These are phyloP conservation scores for Pseudognaphalium luteoalbum DNA, from an alignment of 129 eudicot species.

Conservation along the genomic window DNA sequence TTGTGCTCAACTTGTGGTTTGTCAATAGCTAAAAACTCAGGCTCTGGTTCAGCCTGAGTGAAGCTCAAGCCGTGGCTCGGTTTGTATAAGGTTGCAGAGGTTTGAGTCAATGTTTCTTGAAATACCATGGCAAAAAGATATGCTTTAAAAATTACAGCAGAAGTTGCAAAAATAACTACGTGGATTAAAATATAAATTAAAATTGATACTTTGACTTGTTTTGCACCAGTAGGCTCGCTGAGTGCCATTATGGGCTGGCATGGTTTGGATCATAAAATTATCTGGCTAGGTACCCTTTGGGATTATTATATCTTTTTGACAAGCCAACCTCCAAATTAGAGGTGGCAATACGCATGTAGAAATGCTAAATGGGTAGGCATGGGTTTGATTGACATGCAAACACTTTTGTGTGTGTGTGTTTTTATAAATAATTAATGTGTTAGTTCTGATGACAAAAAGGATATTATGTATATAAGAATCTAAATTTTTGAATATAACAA, in stretches of 20 bases:
- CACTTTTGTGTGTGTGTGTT: background rate
- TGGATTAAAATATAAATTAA: background rate
- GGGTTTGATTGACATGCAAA: background rate
- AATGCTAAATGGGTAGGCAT: background rate
- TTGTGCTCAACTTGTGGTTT: background rate
- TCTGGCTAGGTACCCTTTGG: no score
- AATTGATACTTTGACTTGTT: no score
- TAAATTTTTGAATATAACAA: background rate
- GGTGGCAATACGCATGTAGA: background rate
- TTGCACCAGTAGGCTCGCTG: no score
- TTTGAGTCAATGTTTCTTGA: no score
- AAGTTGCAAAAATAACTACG: background rate
- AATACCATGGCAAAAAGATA: background rate
- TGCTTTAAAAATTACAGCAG: background rate
- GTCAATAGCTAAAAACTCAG: background rate
- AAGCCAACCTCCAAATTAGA: background rate
- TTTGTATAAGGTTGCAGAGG: no score
- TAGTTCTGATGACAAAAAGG: no score
- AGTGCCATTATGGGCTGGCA: no score
- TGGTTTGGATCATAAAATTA: no score
- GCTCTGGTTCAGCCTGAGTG: background rate
- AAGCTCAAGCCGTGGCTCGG: background rate
- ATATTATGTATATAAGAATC: background rate
- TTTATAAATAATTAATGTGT: background rate
- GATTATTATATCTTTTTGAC: background rate